Evolutionary conservation across 306 rosid genomes (phyloP).

Genomic region (Pyrus bretschneideri): DNA sequence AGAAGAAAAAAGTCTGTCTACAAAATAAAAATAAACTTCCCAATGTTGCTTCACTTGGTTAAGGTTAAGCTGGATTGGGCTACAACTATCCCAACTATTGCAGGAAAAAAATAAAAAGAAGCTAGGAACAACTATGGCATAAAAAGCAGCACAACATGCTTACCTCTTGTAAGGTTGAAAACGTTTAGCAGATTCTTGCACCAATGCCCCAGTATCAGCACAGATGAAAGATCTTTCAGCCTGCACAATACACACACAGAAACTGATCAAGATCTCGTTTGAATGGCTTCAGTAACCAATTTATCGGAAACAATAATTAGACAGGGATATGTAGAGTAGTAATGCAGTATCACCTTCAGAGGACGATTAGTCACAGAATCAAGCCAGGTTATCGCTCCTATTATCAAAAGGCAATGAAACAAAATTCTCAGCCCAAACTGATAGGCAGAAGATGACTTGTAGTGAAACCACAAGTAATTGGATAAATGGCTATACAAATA

Average conservation of each 20-base stretch:
- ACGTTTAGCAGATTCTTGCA: constrained; percentile 44
- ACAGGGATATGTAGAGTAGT: background rate
- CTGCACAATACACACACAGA: constrained; percentile 45
- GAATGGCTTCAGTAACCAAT: background rate
- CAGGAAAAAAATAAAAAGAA: background rate
- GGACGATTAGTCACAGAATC: constrained; percentile 86
- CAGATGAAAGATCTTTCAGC: constrained; percentile 72
- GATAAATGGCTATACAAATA: constrained; percentile 21
- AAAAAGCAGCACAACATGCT: constrained; percentile 30
- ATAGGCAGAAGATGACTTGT: constrained; percentile 15
- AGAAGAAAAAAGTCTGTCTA: background rate
- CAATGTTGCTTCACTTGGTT: background rate
- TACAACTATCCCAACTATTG: background rate
- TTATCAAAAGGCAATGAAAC: constrained; percentile 20
- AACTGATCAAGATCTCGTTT: constrained; percentile 1
- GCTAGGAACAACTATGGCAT: background rate
- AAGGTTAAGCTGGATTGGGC: background rate
- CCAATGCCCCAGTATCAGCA: constrained; percentile 85
- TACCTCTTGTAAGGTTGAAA: constrained; percentile 69
- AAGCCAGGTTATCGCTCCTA: constrained; percentile 88
- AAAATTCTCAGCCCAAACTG: constrained; percentile 9
- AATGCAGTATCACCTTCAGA: constrained; percentile 55
- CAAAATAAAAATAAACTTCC: background rate
- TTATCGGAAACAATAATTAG: background rate
- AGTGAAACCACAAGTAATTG: background rate